Evolutionary conservation across 2,329 filamentous ascomycete species (phyloP), one percentile per base, ranked within the genome.

Genomic region (Fusarium subtropicale): DNA sequence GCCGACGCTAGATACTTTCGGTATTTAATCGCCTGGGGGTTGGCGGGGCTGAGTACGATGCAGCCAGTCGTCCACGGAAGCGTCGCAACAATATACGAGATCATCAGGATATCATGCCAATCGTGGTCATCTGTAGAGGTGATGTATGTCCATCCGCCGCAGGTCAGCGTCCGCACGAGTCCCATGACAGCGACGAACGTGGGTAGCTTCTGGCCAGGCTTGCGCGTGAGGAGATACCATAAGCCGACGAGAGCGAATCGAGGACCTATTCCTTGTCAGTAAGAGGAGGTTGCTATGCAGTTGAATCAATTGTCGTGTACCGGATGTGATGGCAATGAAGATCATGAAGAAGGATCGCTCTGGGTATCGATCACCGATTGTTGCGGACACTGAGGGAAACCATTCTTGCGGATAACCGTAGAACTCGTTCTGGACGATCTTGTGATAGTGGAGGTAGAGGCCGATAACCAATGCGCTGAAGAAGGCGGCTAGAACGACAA

Each of bases 101-200:
- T 97, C 96, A 99, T 99, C 79, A 99, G 95, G 68, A 98, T 95
- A 77, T 99, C 96, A 79, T 99, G 96, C 94, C 94, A 98, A 80
- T 97, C 90, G 80, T 99, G 96, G 79, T 98, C 93, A 78, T 99
- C 96, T 44, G 96, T 99, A 66, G 96, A 98, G 28, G 96, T 99
- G 66, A 99, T 90, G 80, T 98, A 99, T 55, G 96, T 97, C 95
- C 96, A 99, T 62, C 96, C 96, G 74, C 95, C 96, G 77, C 96
- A 99, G 6, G 94, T 97, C 61, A 98, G 82, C 12, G 95, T 97
- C 74, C 96, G 90, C 76, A 98, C 91, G 54, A 97, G 72, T 58
- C 96, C 96, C 74, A 92, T 90, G 41, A 87, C 86, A 46, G 91
- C 91, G 65, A 98, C 86, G 67, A 96, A 90, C 77, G 93, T 94